Evolutionary conservation across 2,329 filamentous ascomycete species (phyloP).

Genomic region (Penicillium sp.): DNA sequence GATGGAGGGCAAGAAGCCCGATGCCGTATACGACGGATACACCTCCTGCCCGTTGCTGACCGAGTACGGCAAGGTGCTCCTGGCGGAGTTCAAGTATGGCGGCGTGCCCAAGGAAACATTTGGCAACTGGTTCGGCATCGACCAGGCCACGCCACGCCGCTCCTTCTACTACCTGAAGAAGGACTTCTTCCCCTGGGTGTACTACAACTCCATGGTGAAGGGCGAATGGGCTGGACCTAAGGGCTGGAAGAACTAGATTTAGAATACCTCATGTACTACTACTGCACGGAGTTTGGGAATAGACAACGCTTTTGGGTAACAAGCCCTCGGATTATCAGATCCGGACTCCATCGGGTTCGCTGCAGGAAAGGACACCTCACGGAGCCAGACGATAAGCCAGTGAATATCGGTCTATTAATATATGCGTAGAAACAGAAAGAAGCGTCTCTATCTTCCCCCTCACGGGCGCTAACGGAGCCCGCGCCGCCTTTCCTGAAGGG

Average conservation of each 20-base stretch:
- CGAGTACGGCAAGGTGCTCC: slow-evolving; percentile 61
- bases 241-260: slow-evolving; percentile 43
- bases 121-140: slow-evolving; percentile 52
- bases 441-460: background rate
- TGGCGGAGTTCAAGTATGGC: slow-evolving; percentile 66
- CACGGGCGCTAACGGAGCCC: background rate
- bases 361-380: background rate
- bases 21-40: slow-evolving; percentile 54
- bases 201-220: slow-evolving; percentile 59
- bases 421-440: slow-evolving; percentile 7
- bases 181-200: slow-evolving; percentile 68
- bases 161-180: slow-evolving; percentile 64
- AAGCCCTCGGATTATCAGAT: background rate
- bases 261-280: background rate
- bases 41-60: slow-evolving; percentile 56
- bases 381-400: background rate
- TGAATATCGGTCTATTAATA: slow-evolving; percentile 7
- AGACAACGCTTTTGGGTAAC: slow-evolving; percentile 2
- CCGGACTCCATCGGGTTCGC: background rate
- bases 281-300: background rate
- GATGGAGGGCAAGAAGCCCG: slow-evolving; percentile 47
- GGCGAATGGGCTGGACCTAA: slow-evolving; percentile 62
- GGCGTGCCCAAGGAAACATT: slow-evolving; percentile 64
- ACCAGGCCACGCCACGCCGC: slow-evolving; percentile 56
- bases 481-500: background rate